Conservation (phyloP, 805 yeast genomes). For the Candida odintsovae region DNA sequence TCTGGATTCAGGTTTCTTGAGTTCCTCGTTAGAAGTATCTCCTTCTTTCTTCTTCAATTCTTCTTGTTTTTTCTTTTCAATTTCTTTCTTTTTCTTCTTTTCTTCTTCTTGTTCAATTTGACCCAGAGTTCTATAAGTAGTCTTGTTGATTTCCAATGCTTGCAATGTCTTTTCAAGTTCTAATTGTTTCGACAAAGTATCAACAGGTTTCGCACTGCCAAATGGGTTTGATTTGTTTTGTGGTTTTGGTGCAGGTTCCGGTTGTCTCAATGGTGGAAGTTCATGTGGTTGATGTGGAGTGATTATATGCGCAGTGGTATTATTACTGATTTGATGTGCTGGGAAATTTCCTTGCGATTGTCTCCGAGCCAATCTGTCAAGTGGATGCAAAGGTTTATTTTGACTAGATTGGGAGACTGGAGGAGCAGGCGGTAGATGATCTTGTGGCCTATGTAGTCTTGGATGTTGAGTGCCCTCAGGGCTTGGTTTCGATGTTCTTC, state of each 20-base stretch:
- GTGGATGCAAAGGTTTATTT: conserved; percentile 1
- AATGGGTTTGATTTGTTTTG: conserved; percentile 59
- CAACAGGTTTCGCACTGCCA: conserved; percentile 84
- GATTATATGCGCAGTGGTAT: background rate
- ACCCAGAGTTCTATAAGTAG: conserved; percentile 28
- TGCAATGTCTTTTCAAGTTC: conserved; percentile 52
- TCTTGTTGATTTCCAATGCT: conserved; percentile 39
- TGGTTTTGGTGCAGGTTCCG: conserved; percentile 21
- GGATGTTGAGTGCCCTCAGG: background rate
- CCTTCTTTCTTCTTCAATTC: background rate
- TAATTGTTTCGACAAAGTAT: conserved; percentile 55
- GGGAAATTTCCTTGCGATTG: background rate
- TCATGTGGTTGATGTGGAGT: conserved; percentile 5
- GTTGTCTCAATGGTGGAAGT: conserved; percentile 13
- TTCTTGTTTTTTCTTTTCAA: background rate
- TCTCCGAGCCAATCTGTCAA: background rate
- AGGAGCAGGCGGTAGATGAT: conserved; percentile 1
- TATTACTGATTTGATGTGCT: background rate
- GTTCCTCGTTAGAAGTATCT: background rate
- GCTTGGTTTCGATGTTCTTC: background rate
- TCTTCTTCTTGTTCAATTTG: conserved; percentile 3
- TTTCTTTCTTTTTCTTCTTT: conserved; percentile 3
- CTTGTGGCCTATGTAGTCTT: background rate
- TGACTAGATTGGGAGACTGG: conserved; percentile 1
- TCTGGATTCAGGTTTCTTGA: conserved; percentile 1